Evolutionary conservation across 2,329 filamentous ascomycete species (phyloP), one percentile per base, ranked within the genome.

Genomic region (Penicillium sp.): DNA sequence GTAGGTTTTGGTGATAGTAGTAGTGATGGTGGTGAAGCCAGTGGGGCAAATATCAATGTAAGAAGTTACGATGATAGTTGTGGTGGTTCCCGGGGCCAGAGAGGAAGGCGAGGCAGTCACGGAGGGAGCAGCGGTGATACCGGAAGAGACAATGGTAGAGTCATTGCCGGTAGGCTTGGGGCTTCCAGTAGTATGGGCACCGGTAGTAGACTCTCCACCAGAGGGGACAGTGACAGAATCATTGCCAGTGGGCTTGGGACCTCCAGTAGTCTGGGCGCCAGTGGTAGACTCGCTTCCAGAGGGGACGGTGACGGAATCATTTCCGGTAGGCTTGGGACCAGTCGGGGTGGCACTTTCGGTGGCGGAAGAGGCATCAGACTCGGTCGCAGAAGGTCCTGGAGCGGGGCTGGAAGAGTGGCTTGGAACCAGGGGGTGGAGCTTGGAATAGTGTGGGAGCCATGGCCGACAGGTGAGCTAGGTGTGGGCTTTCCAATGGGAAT

Each of bases 1-100:
- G 48, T 70, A 68, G 4, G 67, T 72, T 14, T 70, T 72, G 9
- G 73, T 76, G 41, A 70, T 66, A 0, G 72, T 72, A 3, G 70
- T 70, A 2, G 70, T 74, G 45, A 75, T 66, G 6, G 72, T 76
- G 35, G 70, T 75, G 59, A 73, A 76, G 6, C 75, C 75, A 26
- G 72, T 74, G 4, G 75, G 70, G 53, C 74, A 76, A 58, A 77
- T 71, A 47, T 73, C 69, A 7, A 69, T 67, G 56, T 76, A 76
- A 16, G 72, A 72, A 30, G 74, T 77, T 34, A 69, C 64, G 46
- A 74, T 68, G 16, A 75, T 58, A 11, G 72, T 74, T 9, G 73
- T 74, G 35, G 66, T 65, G 6, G 67, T 73, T 38, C 50, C 57
- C 1, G 64, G 55, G 42, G 57, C 55, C 3, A 62, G 61, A 23